Base-by-base conservation (phyloP, 2,329 filamentous ascomycete genomes). In the Coniochaeta hoffmannii region DNA sequence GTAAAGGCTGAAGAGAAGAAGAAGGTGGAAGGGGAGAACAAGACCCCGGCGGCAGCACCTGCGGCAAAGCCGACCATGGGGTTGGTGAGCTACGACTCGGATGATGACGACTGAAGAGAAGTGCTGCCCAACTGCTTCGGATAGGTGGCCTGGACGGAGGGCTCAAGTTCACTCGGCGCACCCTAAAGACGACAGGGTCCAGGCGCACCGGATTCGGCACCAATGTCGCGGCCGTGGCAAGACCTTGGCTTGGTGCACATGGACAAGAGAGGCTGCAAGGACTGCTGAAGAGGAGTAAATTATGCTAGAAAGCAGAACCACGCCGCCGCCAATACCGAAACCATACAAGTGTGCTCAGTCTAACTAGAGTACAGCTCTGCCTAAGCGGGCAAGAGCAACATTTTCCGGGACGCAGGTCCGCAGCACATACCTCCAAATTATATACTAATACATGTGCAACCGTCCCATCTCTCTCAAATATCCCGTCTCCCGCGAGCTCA, bases 31-130 rank as follows among this genome's bases (percentile, higher is more conserved):
- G 19, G 1, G 7, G 22, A n/a, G 41, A n/a, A 2, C 1, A 22
- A 19, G 12, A 12, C 6, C 12, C 11, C 41, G 9, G 22, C 9
- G 7, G 10, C 41, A 4, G 12, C 41, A 31, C n/a, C 54, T 38
- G 51, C 35, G 36, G 52, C 41, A 4, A 71, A 69, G 55, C 58
- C 69, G 3, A 64, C 66, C 8, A 53, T 75, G 49, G 73, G 73
- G 0, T 64, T 85, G 36, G 81, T 83, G 12, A 75, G 73, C 56
- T 85, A 85, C 59, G 81, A 76, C 5, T 85, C 81, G 1, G 81
- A 82, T 49, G 72, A 75, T 17, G 76, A 78, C 44, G 76, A 79
- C n/a, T 22, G 68, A 65, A 14, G 19, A 19, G 9, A 32, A 32
- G 30, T 32, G 7, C 12, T 32, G 30, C 30, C 30, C 30, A 32